Base-by-base conservation (phyloP, 805 yeast species). In the Osmozyma mogii region DNA sequence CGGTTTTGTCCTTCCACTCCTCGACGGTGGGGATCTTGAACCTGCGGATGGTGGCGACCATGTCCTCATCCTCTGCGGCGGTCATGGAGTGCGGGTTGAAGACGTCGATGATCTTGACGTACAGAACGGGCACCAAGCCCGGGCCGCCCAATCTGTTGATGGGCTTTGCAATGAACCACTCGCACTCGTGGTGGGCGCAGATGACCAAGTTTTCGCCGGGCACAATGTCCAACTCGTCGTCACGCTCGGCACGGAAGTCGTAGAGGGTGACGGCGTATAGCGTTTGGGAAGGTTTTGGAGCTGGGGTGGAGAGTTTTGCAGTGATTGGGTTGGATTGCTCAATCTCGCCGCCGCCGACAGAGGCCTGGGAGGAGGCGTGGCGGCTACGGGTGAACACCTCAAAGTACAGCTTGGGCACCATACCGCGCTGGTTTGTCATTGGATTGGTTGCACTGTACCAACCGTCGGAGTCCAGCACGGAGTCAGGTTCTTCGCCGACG, bases 111-210 rank as follows among this genome's bases (percentile, higher is more conserved):
- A 89, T 70, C 48, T 85, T 84, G 15, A 92, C 92, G 47, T 83
- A 92, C 12, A 84, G 73, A 4, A 84, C 88, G 0, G 99, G 98
- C 6, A 92, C 94, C 26, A 92, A 66, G 1, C 99, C 98, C 0
- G 97, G 97, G 1, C 96, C 98, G 15, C 98, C 97, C 22, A 92
- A 64, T 31, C 96, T 67, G 36, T 89, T 94, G 24, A 92, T 83
- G 9, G 96, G 96, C 53, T 92, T 92, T 4, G 96, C 97, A 36
- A 92, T 92, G 45, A 87, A 88, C 99, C 99, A 92, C 58, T 94
- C 99, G 41, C 68, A 82, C 32, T 85, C 87, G 50, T 89, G 94
- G 56, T 89, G 96, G 2, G 99, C 99, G 57, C 96, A 89, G 9
- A 94, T 75, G 17, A 88, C 83, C 38, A 92, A 70, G 45, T 83